Evolutionary conservation across 768 basidiomycete genomes (phyloP), one percentile per base, ranked within the genome.

Genomic region (Mycena vulgaris): DNA sequence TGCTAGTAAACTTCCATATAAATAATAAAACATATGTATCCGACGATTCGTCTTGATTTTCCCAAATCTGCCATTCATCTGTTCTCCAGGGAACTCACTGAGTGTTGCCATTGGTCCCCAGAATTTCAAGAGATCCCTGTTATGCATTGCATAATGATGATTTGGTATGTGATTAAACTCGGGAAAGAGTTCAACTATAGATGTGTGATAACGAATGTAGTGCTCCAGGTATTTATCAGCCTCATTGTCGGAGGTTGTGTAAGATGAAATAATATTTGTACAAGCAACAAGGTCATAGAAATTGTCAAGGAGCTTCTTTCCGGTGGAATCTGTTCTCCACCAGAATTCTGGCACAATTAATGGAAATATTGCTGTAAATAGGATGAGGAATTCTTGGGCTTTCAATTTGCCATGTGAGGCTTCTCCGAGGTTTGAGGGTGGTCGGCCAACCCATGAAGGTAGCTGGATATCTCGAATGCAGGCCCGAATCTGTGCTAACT

Each of bases 351-450:
- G 72, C 2, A 73, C 6, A 27, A 73, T 39, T 7, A 73, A 45
- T 6, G 68, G 72, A 30, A 73, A 58, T 16, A 73, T 70, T 7
- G 66, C 47, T n/a, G 59, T 62, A 33, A 73, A 73, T 0, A 73
- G 63, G 37, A 56, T 62, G 10, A 73, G 63, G 19, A 45, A 68
- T 37, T 77, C 69, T 31, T 75, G 61, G 3, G 75, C 75, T 40
- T 74, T 75, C 5, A 77, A 58, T n/a, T 71, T 74, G 25, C 75
- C 76, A 48, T 75, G 73, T 10, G 48, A 33, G 2, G 64, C 37
- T 31, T 74, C 70, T 5, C 75, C 71, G 53, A 75, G 69, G 37
- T 76, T 75, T 25, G 23, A 73, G n/a, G n/a, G n/a, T n/a, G n/a
- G n/a, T n/a, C n/a, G n/a, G n/a, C n/a, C n/a, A n/a, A n/a, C n/a